Evolutionary conservation across 768 basidiomycete species (phyloP), one percentile per base, ranked within the genome.

Genomic region (Royoungia palumana): DNA sequence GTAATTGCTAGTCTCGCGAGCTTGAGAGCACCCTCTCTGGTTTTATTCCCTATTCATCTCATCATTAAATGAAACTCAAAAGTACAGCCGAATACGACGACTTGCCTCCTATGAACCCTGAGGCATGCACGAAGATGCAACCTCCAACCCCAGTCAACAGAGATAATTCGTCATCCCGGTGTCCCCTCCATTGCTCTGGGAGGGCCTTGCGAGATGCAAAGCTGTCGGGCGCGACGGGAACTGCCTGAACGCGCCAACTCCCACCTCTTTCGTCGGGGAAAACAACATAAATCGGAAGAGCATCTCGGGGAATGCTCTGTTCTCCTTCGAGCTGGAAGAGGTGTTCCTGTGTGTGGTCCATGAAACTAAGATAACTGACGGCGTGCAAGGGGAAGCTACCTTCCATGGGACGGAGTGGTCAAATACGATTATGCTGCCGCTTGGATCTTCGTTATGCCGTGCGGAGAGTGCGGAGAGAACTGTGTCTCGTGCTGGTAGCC

Each of bases 51-150:
- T 92, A 54, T n/a, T 5, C 36, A 47, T 41, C 54, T 34, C 25
- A 51, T 30, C 46, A 42, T 62, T 22, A 64, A 46, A 34, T 40
- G 32, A 16, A 16, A 24, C 28, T 16, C 19, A 41, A 19, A 41
- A 30, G 40, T 6, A 43, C 25, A 24, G 24, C 44, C 39, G 11
- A 47, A 50, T 46, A 48, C 27, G 25, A 22, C 32, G 24, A 63
- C 80, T 52, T 54, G 84, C 94, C 94, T 60, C 96, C 96, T 61
- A 94, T 98, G 67, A 99, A 99, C 8, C 96, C 96, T 50, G 87
- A 88, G 1, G 94, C 92, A 70, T 99, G 96, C 21, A 94, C 83
- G 62, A 99, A 99, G 46, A 96, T 81, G 44, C 94, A 79, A 2
- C 85, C 92, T 0, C 81, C 78, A 51, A 97, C 82, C 3, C 91